Evolutionary conservation across 2,329 filamentous ascomycete genomes (phyloP).

Genomic region (Colletotrichum chrysophilum): DNA sequence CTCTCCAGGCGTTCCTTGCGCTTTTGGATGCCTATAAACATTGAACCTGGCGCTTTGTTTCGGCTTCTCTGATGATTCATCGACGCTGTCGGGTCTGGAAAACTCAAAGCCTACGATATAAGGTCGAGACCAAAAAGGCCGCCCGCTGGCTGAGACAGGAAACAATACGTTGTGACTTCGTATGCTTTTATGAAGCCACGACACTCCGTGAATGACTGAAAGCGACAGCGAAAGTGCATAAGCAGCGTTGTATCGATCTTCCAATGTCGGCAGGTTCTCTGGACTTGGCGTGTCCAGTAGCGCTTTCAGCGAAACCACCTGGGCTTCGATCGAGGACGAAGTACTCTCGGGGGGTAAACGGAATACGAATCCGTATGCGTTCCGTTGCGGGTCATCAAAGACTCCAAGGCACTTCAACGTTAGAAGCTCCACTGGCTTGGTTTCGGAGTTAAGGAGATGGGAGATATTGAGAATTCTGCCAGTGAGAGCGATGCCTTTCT

Average conservation of each 20-base stretch:
- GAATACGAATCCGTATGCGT: not conserved
- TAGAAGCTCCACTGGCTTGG: not conserved
- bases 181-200: not conserved
- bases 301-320: not conserved
- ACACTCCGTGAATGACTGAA: not conserved
- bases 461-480: not conserved
- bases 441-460: not conserved
- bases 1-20: not conserved
- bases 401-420: not conserved
- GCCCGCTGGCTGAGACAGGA: not conserved
- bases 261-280: not conserved
- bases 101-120: not conserved
- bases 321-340: not conserved
- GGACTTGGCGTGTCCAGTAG: not conserved
- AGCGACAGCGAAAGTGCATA: not conserved
- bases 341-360: not conserved
- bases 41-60: not conserved
- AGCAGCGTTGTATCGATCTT: not conserved
- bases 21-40: not conserved
- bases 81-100: not conserved
- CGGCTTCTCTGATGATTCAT: not conserved
- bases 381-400: not conserved
- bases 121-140: not conserved
- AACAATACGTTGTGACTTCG: not conserved
- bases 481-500: not conserved